These are phyloP conservation scores for Cyberlindnera euphorbiae DNA, from an alignment of 805 yeast genomes.

Conservation along the genomic window DNA sequence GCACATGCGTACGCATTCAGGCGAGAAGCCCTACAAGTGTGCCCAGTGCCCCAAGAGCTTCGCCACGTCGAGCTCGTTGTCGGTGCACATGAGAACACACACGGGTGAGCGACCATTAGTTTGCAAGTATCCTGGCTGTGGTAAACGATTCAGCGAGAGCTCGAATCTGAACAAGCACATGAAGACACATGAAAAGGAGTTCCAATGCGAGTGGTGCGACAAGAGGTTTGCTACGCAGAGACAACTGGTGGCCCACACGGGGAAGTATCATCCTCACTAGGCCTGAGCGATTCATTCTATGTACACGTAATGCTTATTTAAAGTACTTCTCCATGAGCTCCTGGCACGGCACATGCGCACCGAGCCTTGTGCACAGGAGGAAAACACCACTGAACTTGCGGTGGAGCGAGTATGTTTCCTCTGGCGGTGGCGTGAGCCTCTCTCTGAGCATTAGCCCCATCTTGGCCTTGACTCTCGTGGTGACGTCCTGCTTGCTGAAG, in stretches of 20 bases:
- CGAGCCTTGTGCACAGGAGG: slow-evolving; percentile 78
- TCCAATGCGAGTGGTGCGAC: slow-evolving; percentile 48
- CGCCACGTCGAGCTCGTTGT: slow-evolving; percentile 76
- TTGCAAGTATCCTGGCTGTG: slow-evolving; percentile 79
- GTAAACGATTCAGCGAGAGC: slow-evolving; percentile 81
- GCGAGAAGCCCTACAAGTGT: slow-evolving; percentile 84
- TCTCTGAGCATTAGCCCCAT: slow-evolving; percentile 88
- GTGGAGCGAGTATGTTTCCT: slow-evolving; percentile 95
- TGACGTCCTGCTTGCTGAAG: slow-evolving; percentile 82
- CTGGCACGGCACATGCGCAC: slow-evolving; percentile 79
- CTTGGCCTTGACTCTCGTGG: slow-evolving; percentile 86
- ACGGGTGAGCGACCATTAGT: slow-evolving; percentile 85
- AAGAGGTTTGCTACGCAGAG: slow-evolving; percentile 44
- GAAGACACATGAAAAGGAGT: slow-evolving; percentile 62
- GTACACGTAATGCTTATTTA: slow-evolving; percentile 1
- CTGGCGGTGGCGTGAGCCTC: slow-evolving; percentile 95
- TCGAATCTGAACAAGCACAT: slow-evolving; percentile 86
- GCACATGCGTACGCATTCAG: slow-evolving; percentile 81
- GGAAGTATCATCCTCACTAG: slow-evolving; percentile 16
- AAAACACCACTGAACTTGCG: slow-evolving; percentile 94
- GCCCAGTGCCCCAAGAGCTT: slow-evolving; percentile 68
- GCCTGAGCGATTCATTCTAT: not conserved
- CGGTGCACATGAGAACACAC: slow-evolving; percentile 81
- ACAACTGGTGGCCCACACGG: slow-evolving; percentile 37
- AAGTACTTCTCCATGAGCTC: slow-evolving; percentile 72